Conservation (phyloP, 2,329 filamentous ascomycete genomes). For the Trichoderma koningii region DNA sequence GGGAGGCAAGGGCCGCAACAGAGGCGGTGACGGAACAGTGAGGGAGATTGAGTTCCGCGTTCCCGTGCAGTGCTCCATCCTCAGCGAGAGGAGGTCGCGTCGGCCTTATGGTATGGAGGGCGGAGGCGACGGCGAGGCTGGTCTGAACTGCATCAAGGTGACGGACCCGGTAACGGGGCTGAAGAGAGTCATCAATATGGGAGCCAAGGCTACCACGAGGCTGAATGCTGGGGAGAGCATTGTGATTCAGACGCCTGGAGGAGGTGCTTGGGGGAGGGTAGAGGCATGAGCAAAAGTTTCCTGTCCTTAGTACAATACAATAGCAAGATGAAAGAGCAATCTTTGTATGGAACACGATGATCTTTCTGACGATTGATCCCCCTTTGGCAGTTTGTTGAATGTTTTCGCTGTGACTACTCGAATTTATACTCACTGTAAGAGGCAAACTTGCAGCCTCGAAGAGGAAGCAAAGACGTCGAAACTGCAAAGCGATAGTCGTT, state of each 20-base stretch:
- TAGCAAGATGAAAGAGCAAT: neutral
- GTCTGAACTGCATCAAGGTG: conserved; percentile 55
- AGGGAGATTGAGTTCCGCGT: conserved; percentile 81
- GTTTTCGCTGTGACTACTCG: too few species aligned
- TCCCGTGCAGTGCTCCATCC: conserved; percentile 74
- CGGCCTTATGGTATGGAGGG: conserved; percentile 74
- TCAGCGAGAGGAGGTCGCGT: conserved; percentile 74
- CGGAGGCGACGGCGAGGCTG: conserved; percentile 67
- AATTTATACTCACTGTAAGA: too few species aligned
- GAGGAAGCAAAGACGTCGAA: neutral
- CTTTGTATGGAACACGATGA: too few species aligned
- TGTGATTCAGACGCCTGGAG: conserved; percentile 63
- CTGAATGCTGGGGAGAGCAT: conserved; percentile 62
- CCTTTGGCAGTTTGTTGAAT: too few species aligned
- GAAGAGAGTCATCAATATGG: conserved; percentile 54
- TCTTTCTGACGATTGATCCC: too few species aligned
- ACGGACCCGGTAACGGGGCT: conserved; percentile 28
- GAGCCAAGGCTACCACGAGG: conserved; percentile 60
- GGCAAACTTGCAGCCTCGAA: neutral
- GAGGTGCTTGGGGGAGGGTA: conserved; percentile 59
- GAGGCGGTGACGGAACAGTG: conserved; percentile 74
- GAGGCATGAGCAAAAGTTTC: neutral
- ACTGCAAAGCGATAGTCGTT: neutral
- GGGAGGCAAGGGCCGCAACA: conserved; percentile 59
- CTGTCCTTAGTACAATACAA: neutral